Evolutionary conservation across 257 asterid species (phyloP).

Genomic region (Gentiana straminea): DNA sequence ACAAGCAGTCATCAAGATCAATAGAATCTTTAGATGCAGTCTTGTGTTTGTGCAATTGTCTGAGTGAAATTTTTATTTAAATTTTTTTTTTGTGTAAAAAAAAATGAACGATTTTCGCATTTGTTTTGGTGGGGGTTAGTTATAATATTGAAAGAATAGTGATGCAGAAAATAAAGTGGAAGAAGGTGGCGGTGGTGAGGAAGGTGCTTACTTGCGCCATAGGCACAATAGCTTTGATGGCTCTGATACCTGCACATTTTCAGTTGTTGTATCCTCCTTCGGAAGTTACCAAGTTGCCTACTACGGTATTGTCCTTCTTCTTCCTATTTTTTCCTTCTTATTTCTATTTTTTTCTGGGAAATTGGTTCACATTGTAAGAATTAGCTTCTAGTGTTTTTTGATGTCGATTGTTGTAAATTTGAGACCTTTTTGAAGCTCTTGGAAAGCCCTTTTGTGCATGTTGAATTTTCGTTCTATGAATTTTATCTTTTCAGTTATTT

Average conservation of each 20-base stretch:
- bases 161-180: slow-evolving; percentile 57
- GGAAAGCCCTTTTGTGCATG: neutral
- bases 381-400: neutral
- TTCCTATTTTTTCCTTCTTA: neutral
- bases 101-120: neutral
- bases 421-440: slow-evolving; percentile 2
- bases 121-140: slow-evolving; percentile 9
- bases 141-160: slow-evolving; percentile 5
- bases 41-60: neutral
- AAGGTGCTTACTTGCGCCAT: slow-evolving; percentile 56
- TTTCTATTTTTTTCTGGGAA: neutral
- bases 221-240: slow-evolving; percentile 39
- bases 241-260: slow-evolving; percentile 45
- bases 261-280: slow-evolving; percentile 25
- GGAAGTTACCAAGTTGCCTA: slow-evolving; percentile 40
- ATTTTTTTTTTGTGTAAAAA: neutral
- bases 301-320: slow-evolving; percentile 7
- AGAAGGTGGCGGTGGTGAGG: slow-evolving; percentile 43
- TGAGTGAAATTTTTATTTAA: neutral
- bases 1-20: slow-evolving; percentile 13
- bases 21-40: neutral
- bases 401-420: neutral
- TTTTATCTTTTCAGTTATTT: slow-evolving; percentile 1
- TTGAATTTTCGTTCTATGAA: neutral
- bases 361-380: too few relatives aligned